A percentile compares a stretch with the other conserved stretches of the same genome.
Conservation (phyloP, 176 grass and related monocot genomes). For the Tillandsia leiboldiana region DNA sequence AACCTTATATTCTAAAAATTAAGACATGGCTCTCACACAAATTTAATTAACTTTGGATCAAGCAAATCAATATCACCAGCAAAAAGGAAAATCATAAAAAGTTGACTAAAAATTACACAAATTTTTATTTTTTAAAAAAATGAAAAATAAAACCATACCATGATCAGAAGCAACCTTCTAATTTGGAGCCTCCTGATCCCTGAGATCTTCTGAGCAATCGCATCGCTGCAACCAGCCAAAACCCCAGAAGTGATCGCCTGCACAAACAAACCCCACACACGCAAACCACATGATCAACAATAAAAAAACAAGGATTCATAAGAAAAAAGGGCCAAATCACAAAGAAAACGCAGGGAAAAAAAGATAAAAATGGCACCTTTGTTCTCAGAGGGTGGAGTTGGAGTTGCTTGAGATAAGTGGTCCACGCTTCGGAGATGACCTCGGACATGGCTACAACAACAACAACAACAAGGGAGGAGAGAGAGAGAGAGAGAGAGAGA, state of each 20-base stretch:
- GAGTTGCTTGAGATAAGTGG: slow-evolving; percentile 17
- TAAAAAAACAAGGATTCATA: background rate
- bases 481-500: background rate
- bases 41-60: no score
- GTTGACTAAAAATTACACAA: background rate
- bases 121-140: background rate
- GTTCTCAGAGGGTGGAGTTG: slow-evolving; percentile 28
- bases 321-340: background rate
- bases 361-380: slow-evolving; percentile 20
- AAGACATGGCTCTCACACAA: no score
- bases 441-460: slow-evolving; percentile 30
- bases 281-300: background rate
- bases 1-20: no score
- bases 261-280: background rate
- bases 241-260: slow-evolving; percentile 35
- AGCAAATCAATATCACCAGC: no score
- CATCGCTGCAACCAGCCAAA: slow-evolving; percentile 30
- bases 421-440: slow-evolving; percentile 20
- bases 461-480: background rate
- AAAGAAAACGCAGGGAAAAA: background rate
- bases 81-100: no score
- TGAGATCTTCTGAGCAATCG: slow-evolving; percentile 30
- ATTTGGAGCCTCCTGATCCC: slow-evolving; percentile 38
- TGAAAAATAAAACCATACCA: slow-evolving; percentile 23
- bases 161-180: slow-evolving; percentile 34